phyloP scores from a whole-genome alignment of 306 rosid genomes.

The Lotus japonicus region DNA sequence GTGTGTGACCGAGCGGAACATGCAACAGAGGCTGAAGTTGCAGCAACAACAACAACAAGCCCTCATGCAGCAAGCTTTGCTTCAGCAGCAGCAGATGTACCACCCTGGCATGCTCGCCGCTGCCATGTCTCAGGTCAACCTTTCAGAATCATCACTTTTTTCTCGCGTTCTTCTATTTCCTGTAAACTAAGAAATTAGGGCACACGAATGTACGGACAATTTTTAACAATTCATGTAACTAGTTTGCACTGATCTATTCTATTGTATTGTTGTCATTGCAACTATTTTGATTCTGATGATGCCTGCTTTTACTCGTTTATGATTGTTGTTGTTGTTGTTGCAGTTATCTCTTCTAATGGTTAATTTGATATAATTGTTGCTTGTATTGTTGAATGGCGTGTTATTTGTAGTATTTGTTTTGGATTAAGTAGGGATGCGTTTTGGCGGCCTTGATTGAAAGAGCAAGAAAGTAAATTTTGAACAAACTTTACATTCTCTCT shows the following conservation, averaged over 20 bases:
- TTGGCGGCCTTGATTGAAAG: not conserved
- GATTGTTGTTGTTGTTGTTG: not conserved
- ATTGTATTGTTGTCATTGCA: not conserved
- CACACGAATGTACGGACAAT: too few species aligned
- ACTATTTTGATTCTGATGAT: not conserved
- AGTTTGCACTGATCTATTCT: not conserved
- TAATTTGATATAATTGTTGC: not conserved
- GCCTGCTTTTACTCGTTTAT: not conserved
- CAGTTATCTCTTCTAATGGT: not conserved
- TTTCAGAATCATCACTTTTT: not conserved
- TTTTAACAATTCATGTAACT: not conserved
- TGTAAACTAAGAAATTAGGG: too few species aligned
- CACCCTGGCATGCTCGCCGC: slow-evolving; percentile 77
- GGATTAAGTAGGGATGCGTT: not conserved
- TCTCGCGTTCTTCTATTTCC: too few species aligned
- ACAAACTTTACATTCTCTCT: not conserved
- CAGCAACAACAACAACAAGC: slow-evolving; percentile 69
- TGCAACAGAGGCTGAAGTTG: slow-evolving; percentile 65
- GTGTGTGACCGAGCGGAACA: slow-evolving; percentile 8
- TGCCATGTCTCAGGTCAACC: slow-evolving; percentile 75
- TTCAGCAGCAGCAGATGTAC: slow-evolving; percentile 69
- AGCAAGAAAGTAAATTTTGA: not conserved
- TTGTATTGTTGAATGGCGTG: not conserved
- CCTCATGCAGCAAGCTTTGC: slow-evolving; percentile 71
- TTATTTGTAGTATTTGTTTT: not conserved